These are phyloP conservation scores for Keqinozyma sinolaborantium DNA, from an alignment of 1,139 yeast genomes.

Conservation along the genomic window DNA sequence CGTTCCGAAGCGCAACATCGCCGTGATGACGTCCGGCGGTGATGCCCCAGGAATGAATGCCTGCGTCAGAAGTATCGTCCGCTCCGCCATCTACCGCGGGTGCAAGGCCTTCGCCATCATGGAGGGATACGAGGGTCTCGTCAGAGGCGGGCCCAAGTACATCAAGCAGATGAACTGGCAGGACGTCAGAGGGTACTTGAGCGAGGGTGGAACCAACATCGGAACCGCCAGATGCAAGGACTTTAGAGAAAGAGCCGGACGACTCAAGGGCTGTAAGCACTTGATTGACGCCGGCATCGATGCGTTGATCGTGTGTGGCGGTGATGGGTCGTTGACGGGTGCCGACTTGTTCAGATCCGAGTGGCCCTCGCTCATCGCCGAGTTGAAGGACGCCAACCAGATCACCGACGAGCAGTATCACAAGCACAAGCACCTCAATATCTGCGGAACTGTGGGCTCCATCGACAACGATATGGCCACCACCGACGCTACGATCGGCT, in stretches of 20 bases:
- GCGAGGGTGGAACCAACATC: constrained; percentile 91
- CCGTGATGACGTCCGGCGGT: constrained; percentile 98
- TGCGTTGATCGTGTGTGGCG: constrained; percentile 96
- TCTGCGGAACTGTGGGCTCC: constrained; percentile 94
- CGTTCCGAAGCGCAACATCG: constrained; percentile 55
- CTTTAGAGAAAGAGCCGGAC: constrained; percentile 80
- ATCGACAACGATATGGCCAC: constrained; percentile 97
- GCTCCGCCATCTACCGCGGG: constrained; percentile 84
- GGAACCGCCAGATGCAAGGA: constrained; percentile 94
- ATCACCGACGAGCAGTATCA: constrained; percentile 55
- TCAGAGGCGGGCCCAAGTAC: constrained; percentile 67
- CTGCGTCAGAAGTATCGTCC: constrained; percentile 87
- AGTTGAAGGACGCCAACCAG: constrained; percentile 52
- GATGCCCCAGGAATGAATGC: constrained; percentile 99
- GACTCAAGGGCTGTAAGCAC: constrained; percentile 78
- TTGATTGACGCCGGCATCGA: constrained; percentile 88
- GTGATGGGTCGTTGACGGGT: constrained; percentile 97
- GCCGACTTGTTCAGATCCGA: constrained; percentile 91
- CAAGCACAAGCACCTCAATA: constrained; percentile 71
- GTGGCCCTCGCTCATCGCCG: constrained; percentile 85
- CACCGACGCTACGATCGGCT: constrained; percentile 96
- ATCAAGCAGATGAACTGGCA: constrained; percentile 84
- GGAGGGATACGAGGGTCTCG: constrained; percentile 95
- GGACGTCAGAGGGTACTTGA: constrained; percentile 88
- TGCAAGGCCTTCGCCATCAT: constrained; percentile 92